Base-by-base conservation (phyloP, 106 monocot species). In the Dendrobium nobile region DNA sequence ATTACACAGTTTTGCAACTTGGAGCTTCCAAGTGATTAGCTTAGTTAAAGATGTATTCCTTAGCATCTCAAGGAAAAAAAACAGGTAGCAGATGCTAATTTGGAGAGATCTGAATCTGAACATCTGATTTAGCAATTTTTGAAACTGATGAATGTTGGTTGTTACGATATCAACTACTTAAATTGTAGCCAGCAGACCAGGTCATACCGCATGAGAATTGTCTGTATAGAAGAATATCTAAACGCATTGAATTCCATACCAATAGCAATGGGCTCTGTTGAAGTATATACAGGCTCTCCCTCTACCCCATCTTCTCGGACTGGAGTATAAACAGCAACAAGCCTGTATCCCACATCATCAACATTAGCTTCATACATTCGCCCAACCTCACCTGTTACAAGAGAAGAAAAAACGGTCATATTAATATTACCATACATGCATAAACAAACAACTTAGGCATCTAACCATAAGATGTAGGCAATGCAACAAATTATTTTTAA, bases 301-400 rank as follows among this genome's bases (percentile, higher is more conserved):
- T 93, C 98, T 6, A 88, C 80, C 77, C 93, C 98, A 83, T 99
- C 98, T 78, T 95, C 98, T 78, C 98, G 88, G 37, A 99, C 54
- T 51, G 98, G 98, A 67, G 95, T 95, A 88, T 95, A 99, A 81
- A 99, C 81, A 44, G 83, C 95, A 15, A 95, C 92, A 64, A 99
- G 82, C 78, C 95, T 85, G 61, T 99, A 99, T 6, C 98, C 95
- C 24, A 99, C 95, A 87, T 99, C 98, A 85, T 99, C 95, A 65
- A 99, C 95, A 83, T 99, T 99, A 77, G 91, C 92, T 90, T 99
- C 98, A 76, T 99, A 99, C 91, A 91, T 99, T 83, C 89, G 89
- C 61, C 92, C 95, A 1, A 75, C 77, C 76, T 99, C 95, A 42
- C 98, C 95, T 99, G 92, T 65, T 80, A 76, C 47, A 18, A 76